These are phyloP conservation scores for Leucosporidium scottii DNA, from an alignment of 768 basidiomycete species.

Conservation along the genomic window DNA sequence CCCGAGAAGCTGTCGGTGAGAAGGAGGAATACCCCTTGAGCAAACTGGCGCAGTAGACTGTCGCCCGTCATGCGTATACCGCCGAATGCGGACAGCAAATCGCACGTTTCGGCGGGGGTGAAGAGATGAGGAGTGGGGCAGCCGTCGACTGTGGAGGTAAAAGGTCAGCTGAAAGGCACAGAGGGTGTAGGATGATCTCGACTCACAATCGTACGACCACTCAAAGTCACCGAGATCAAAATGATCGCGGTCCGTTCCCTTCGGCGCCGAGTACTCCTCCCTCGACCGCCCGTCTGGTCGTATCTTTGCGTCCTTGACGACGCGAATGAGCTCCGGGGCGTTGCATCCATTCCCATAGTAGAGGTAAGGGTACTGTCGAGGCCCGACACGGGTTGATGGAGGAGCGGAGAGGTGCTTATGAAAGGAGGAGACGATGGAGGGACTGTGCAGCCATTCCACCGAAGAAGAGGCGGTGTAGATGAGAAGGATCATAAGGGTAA, in stretches of 20 bases:
- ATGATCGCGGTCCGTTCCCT: neutral
- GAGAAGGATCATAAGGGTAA: too few relatives aligned
- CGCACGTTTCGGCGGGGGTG: constrained; percentile 12
- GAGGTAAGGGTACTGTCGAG: neutral
- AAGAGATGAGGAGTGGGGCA: neutral
- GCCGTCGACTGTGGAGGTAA: neutral
- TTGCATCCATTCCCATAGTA: constrained; percentile 3
- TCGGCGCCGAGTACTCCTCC: neutral
- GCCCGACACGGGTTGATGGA: constrained; percentile 4
- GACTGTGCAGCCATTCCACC: too few relatives aligned
- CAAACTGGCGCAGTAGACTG: constrained; percentile 11
- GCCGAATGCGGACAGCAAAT: constrained; percentile 8
- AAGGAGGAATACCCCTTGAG: constrained; percentile 7
- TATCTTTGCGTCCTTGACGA: neutral
- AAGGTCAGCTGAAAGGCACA: neutral
- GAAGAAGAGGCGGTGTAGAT: too few relatives aligned
- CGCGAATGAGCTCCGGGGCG: neutral
- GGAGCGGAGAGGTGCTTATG: too few relatives aligned
- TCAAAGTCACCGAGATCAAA: neutral
- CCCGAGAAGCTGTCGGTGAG: neutral
- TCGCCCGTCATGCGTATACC: neutral
- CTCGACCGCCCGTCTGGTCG: neutral
- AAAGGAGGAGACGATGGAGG: too few relatives aligned
- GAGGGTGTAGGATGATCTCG: neutral
- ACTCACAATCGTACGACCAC: constrained; percentile 11